Percentiles rank a stretch among this genome's conserved stretches.
phyloP scores from a whole-genome alignment of 306 rosid genomes.

The barrel medic (Medicago truncatula) region DNA sequence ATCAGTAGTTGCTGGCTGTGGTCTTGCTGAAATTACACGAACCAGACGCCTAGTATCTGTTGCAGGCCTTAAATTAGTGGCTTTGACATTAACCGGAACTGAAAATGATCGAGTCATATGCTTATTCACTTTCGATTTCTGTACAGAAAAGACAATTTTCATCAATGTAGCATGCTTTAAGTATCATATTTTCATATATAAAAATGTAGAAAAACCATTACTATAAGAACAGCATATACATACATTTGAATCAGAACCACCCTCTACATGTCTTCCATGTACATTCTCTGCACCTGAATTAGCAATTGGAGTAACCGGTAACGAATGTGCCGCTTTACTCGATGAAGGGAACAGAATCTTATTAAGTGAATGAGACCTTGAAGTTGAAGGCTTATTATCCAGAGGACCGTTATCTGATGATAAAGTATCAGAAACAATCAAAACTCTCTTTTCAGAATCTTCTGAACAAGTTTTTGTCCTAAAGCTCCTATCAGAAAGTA shows the following conservation, averaged over 20 bases:
- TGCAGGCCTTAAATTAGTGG: conserved; percentile 54
- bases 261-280: conserved; percentile 51
- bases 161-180: conserved; percentile 29
- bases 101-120: conserved; percentile 80
- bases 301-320: conserved; percentile 77
- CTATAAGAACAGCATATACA: conserved; percentile 31
- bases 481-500: conserved; percentile 68
- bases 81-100: conserved; percentile 69
- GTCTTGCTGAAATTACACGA: conserved; percentile 75
- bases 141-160: conserved; percentile 40
- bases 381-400: conserved; percentile 61
- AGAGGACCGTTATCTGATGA: conserved; percentile 48
- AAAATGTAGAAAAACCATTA: neutral
- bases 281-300: conserved; percentile 46
- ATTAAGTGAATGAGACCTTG: conserved; percentile 69
- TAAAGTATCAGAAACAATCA: conserved; percentile 64
- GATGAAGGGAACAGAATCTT: conserved; percentile 64
- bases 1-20: conserved; percentile 49
- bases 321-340: conserved; percentile 59
- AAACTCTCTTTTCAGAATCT: conserved; percentile 64
- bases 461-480: conserved; percentile 52
- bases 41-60: conserved; percentile 68
- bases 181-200: neutral
- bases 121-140: conserved; percentile 61
- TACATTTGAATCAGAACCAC: conserved; percentile 56